Evolutionary conservation across 1,284 basidiomycete genomes (phyloP).

Genomic region (Ganoderma meredithae): DNA sequence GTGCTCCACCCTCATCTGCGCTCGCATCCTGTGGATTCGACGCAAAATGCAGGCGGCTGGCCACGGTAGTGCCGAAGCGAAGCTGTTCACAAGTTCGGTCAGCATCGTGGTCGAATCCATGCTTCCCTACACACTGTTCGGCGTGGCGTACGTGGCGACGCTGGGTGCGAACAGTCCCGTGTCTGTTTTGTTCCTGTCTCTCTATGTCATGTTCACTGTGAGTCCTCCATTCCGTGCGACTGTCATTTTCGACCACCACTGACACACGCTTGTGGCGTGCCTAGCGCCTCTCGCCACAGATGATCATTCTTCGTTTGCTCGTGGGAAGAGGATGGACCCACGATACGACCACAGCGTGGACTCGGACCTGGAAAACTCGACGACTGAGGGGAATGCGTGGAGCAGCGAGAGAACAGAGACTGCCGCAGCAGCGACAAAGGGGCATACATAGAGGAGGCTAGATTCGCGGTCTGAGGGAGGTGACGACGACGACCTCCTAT

Average conservation of each 20-base stretch:
- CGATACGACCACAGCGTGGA: not conserved
- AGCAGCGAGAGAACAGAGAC: too few species aligned
- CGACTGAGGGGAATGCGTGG: not conserved
- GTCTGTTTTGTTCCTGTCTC: constrained; percentile 21
- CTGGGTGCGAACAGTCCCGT: constrained; percentile 23
- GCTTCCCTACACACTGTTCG: constrained; percentile 23
- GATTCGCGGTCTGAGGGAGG: too few species aligned
- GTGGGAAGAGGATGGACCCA: constrained; percentile 6
- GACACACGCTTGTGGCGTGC: not conserved
- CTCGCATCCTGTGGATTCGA: constrained; percentile 19
- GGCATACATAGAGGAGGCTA: too few species aligned
- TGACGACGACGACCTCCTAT: too few species aligned
- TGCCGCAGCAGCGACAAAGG: too few species aligned
- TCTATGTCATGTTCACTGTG: constrained; percentile 32
- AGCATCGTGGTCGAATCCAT: constrained; percentile 24
- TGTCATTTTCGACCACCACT: not conserved
- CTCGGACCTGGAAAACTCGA: not conserved
- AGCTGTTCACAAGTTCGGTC: constrained; percentile 21
- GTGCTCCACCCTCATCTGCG: constrained; percentile 23
- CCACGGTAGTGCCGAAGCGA: constrained; percentile 12
- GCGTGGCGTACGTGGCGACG: constrained; percentile 25
- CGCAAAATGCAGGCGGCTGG: constrained; percentile 13
- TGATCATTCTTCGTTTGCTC: constrained; percentile 23
- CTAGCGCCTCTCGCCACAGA: constrained; percentile 24
- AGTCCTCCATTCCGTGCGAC: not conserved